Evolutionary conservation across 169 alveolate genomes (phyloP).

Genomic region (Eimeria falciformis): DNA sequence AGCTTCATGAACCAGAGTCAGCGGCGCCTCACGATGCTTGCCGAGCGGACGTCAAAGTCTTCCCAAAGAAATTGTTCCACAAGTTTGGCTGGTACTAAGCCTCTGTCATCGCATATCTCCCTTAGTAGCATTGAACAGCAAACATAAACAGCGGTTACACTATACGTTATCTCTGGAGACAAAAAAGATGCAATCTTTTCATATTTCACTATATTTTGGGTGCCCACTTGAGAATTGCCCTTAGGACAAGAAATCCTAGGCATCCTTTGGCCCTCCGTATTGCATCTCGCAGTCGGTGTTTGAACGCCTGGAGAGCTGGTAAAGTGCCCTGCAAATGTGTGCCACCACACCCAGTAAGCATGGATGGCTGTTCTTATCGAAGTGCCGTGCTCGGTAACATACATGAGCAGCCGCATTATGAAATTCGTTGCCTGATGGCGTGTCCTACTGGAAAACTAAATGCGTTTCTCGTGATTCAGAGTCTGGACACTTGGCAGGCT

Average conservation of each 20-base stretch:
- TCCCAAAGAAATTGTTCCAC: slow-evolving; percentile 72
- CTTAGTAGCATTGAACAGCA: slow-evolving; percentile 42
- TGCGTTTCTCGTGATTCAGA: too few species aligned
- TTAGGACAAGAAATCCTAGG: slow-evolving; percentile 45
- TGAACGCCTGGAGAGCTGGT: slow-evolving; percentile 60
- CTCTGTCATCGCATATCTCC: slow-evolving; percentile 62
- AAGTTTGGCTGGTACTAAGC: slow-evolving; percentile 49
- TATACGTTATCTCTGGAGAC: background rate
- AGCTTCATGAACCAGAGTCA: background rate
- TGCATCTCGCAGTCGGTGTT: slow-evolving; percentile 60
- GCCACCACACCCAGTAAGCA: background rate
- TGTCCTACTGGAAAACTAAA: too few species aligned
- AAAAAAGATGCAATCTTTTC: background rate
- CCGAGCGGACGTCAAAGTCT: slow-evolving; percentile 50
- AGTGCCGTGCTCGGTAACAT: too few species aligned
- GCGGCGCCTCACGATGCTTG: slow-evolving; percentile 36
- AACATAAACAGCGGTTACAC: background rate
- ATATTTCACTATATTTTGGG: background rate
- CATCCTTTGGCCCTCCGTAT: slow-evolving; percentile 35
- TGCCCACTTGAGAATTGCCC: slow-evolving; percentile 54
- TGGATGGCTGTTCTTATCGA: background rate
- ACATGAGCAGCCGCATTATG: too few species aligned
- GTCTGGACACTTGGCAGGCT: too few species aligned
- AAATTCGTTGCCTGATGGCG: too few species aligned
- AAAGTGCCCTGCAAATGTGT: background rate